Evolutionary conservation across 2,329 filamentous ascomycete genomes (phyloP).

Genomic region (Cercospora sojina): DNA sequence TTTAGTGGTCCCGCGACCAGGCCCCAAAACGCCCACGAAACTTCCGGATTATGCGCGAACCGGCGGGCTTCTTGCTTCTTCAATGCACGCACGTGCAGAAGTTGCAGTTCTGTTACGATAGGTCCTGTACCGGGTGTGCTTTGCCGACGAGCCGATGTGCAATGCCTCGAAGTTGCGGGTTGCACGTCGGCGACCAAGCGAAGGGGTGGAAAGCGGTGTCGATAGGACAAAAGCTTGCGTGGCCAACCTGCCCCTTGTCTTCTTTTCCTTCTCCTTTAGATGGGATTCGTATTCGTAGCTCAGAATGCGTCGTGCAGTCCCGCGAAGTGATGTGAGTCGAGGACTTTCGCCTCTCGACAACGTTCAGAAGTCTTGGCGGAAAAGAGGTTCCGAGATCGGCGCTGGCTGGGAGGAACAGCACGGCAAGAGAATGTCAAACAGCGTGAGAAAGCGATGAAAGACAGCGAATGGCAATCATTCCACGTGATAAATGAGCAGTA

Average conservation of each 20-base stretch:
- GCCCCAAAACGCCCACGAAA: background rate
- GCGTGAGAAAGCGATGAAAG: background rate
- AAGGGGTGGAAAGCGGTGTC: background rate
- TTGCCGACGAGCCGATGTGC: slow-evolving; percentile 3
- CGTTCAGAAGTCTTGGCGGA: background rate
- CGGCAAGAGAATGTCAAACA: background rate
- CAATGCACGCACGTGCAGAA: background rate
- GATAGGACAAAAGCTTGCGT: background rate
- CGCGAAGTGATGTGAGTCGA: background rate
- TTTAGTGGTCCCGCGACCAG: background rate
- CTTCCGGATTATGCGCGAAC: background rate
- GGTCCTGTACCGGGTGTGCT: background rate
- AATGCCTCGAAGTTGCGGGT: background rate
- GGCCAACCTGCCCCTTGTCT: background rate
- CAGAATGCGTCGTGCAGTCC: background rate
- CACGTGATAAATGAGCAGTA: background rate
- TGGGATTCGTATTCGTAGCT: background rate
- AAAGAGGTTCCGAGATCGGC: background rate
- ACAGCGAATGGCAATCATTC: background rate
- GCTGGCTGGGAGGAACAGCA: background rate
- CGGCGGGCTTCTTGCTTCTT: background rate
- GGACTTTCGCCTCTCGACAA: background rate
- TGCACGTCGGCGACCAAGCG: slow-evolving; percentile 1
- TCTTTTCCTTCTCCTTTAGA: background rate
- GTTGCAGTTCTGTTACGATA: background rate